Evolutionary conservation across 306 rosid genomes (phyloP), one percentile per base, ranked within the genome.

Genomic region (Lathyrus aphaca): DNA sequence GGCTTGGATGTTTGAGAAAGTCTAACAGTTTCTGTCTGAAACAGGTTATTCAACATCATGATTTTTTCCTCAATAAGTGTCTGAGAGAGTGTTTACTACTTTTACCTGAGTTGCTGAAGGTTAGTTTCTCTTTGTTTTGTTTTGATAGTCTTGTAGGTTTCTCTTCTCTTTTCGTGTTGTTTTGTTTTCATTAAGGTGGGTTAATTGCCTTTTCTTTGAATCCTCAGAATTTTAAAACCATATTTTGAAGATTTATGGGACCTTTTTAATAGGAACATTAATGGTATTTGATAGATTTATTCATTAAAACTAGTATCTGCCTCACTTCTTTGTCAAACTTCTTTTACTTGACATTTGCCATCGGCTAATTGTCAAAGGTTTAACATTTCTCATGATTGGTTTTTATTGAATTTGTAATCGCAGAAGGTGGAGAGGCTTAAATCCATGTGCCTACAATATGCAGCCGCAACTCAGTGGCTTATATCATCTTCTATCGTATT

Each of bases 1-100:
- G 32, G 35, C 23, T 18, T 46, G 25, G 64, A 64, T 49, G 69
- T 45, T 32, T 63, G 72, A 51, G 62, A 64, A 38, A 65, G 69
- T 63, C 77, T 64, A 81, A 66, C 68, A 63, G 56, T 71, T 69
- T 74, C 76, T 81, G 64, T 77, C 48, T 86, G 79, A 63, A 82
- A 74, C 96, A 94, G 98, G 98, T 94, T 76, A 87, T 90, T 53
- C 96, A 90, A 64, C 94, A 94, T 75, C 98, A 94, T 54, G 98
- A 94, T 72, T 82, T 85, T 84, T 90, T 94, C 81, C 98, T 94
- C 5, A 90, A 90, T 77, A 90, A 94, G 83, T 90, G 98, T 74
- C 82, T 94, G 80, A 82, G 97, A 71, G 97, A 91, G 82, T 94
- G 98, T 66, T 88, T 94, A 77, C 97, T 94, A 80, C 88, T 85